Base-by-base conservation (phyloP, 164 flowering plant genomes). In the Vitis rotundifolia region DNA sequence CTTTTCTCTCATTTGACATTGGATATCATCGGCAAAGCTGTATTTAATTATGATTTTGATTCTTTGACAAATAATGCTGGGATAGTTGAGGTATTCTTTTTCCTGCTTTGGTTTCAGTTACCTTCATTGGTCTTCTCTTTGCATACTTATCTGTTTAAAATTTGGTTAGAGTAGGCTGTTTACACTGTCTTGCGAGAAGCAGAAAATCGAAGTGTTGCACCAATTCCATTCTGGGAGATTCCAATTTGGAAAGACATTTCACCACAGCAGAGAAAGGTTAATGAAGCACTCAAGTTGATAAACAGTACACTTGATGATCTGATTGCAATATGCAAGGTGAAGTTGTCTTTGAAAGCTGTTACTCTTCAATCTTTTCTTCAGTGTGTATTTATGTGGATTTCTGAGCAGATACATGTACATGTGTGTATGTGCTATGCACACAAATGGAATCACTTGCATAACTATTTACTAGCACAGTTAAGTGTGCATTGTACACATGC, bases 211-310 rank as follows among this genome's bases (percentile, higher is more conserved):
- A 95, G 99, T 79, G 81, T 86, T 65, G 47, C 91, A 28, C 95
- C 95, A 22, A 88, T 95, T 75, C 99, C 99, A 55, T 50, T 80
- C 26, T 95, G 98, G 99, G 89, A 95, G 53, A 88, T 95, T 73
- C 99, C 99, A 48, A 84, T 95, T 59, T 95, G 99, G 99, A 95
- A 92, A 81, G 99, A 95, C 73, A 83, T 95, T 63, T 95, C 98
- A 69, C 99, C 98, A 50, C 70, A 85, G 59, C 92, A 83, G 66
- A 91, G 52, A 71, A 92, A 91, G 82, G 98, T 95, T 60, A 68
- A 79, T 44, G 87, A 73, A 66, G 85, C 99, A 29, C 93, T 95
- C 75, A 90, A 89, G 83, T 73, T 89, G 80, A 75, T 95, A 50
- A 95, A 95, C 73, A 82, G 78, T 15, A 84, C 83, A 48, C 90